These are phyloP conservation scores for Orychophragmus violaceus DNA, from an alignment of 345 rosid species.

Conservation along the genomic window DNA sequence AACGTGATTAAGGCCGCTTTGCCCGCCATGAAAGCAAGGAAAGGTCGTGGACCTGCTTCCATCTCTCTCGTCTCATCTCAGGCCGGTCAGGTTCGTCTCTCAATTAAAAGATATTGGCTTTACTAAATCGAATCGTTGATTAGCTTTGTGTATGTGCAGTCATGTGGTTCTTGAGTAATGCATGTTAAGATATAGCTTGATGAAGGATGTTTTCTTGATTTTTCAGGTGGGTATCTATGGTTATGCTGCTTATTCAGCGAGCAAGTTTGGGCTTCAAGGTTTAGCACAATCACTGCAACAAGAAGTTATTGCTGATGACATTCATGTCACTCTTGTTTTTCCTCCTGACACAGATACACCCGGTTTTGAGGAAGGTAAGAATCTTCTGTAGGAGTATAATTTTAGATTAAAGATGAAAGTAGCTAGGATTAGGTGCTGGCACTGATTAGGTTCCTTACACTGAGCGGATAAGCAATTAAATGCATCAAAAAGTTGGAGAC, in stretches of 20 bases:
- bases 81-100: conserved; percentile 69
- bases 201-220: neutral
- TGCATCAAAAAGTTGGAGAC: no score
- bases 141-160: neutral
- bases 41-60: conserved; percentile 46
- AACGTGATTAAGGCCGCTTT: conserved; percentile 73
- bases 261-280: conserved; percentile 78
- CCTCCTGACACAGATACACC: conserved; percentile 90
- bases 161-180: neutral
- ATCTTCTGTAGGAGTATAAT: no score
- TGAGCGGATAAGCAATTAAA: neutral
- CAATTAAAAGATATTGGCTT: no score
- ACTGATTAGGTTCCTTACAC: neutral
- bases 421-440: conserved; percentile 8
- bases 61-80: conserved; percentile 76
- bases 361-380: conserved; percentile 61
- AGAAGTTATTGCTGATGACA: conserved; percentile 68
- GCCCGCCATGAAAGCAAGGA: conserved; percentile 60
- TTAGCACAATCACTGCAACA: conserved; percentile 92
- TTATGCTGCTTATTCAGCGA: conserved; percentile 78
- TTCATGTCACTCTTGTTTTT: conserved; percentile 66
- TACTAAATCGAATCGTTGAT: neutral
- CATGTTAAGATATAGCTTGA: neutral
- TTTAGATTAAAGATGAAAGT: neutral
- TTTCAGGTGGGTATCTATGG: conserved; percentile 80